phyloP scores from a whole-genome alignment of 1,139 yeast species.

The Magnusiomyces magnusii region DNA sequence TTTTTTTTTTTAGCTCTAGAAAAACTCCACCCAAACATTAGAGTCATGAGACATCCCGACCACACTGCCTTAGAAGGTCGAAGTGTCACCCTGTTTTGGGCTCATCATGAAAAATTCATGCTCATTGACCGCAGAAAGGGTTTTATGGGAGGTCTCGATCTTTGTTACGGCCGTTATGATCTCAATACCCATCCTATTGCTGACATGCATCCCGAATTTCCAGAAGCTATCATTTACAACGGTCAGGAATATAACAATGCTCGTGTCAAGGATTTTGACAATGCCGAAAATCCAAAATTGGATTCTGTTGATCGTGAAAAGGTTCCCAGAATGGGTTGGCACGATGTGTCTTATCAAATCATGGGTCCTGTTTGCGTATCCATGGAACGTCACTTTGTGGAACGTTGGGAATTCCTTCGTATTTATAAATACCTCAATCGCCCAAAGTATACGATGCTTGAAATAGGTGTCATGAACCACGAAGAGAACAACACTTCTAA shows the following conservation, averaged over 20 bases:
- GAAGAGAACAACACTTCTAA: constrained; percentile 2
- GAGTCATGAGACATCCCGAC: constrained; percentile 57
- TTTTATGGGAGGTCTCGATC: constrained; percentile 55
- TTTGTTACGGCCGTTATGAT: constrained; percentile 56
- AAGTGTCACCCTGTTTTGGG: constrained; percentile 51
- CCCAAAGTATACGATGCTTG: constrained; percentile 17
- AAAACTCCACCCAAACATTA: constrained; percentile 50
- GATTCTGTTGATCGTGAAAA: constrained; percentile 17
- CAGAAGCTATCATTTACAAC: constrained; percentile 16
- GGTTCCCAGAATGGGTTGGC: constrained; percentile 21
- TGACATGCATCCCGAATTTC: constrained; percentile 17
- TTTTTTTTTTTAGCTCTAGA: constrained; percentile 36
- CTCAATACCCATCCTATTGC: constrained; percentile 46
- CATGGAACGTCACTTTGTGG: constrained; percentile 19
- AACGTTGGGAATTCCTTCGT: constrained; percentile 20
- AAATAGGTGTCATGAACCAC: constrained; percentile 16
- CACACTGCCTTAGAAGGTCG: constrained; percentile 46
- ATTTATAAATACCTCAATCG: constrained; percentile 17
- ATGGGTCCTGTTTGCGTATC: constrained; percentile 19
- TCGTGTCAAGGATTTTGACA: constrained; percentile 17
- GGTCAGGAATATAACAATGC: constrained; percentile 20
- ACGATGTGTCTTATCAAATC: constrained; percentile 18
- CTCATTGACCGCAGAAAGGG: constrained; percentile 51
- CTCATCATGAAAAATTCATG: constrained; percentile 56
- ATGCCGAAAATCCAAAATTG: constrained; percentile 15